Conservation (phyloP, 441 rosid species). For the Pelargonium cotyledonis region DNA sequence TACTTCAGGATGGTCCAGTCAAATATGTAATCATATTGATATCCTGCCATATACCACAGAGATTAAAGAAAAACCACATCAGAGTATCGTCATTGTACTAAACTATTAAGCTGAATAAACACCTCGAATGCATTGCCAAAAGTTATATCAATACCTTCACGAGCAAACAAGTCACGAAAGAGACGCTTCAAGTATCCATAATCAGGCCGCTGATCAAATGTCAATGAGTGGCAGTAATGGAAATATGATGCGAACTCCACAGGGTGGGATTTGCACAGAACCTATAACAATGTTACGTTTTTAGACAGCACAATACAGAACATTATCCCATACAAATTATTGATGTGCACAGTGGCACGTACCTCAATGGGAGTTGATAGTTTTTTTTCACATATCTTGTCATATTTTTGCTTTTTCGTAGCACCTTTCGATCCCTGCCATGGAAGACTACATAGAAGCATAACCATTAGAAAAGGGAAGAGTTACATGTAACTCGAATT, state of each 20-base stretch:
- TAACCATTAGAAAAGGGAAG: background rate
- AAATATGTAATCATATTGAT: slow-evolving; percentile 64
- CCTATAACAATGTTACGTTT: slow-evolving; percentile 30
- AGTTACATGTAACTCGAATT: background rate
- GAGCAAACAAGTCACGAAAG: slow-evolving; percentile 65
- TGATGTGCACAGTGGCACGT: slow-evolving; percentile 14
- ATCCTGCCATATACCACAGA: slow-evolving; percentile 36
- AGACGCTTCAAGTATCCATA: slow-evolving; percentile 87
- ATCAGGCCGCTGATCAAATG: slow-evolving; percentile 85
- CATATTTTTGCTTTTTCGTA: slow-evolving; percentile 89
- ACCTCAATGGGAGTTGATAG: slow-evolving; percentile 93
- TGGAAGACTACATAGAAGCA: slow-evolving; percentile 54
- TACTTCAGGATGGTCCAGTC: slow-evolving; percentile 91
- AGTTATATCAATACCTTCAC: slow-evolving; percentile 47
- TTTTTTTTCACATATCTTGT: slow-evolving; percentile 92
- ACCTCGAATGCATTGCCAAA: background rate
- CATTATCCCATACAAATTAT: slow-evolving; percentile 8
- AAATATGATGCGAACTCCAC: slow-evolving; percentile 92
- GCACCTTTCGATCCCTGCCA: slow-evolving; percentile 97
- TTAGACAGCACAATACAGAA: background rate
- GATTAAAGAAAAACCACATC: background rate
- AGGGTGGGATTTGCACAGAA: slow-evolving; percentile 80
- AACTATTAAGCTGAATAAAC: background rate
- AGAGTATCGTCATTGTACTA: background rate
- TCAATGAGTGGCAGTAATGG: slow-evolving; percentile 80